Base-by-base conservation (phyloP, 2,329 filamentous ascomycete species). In the Clarireedia hainanense region DNA sequence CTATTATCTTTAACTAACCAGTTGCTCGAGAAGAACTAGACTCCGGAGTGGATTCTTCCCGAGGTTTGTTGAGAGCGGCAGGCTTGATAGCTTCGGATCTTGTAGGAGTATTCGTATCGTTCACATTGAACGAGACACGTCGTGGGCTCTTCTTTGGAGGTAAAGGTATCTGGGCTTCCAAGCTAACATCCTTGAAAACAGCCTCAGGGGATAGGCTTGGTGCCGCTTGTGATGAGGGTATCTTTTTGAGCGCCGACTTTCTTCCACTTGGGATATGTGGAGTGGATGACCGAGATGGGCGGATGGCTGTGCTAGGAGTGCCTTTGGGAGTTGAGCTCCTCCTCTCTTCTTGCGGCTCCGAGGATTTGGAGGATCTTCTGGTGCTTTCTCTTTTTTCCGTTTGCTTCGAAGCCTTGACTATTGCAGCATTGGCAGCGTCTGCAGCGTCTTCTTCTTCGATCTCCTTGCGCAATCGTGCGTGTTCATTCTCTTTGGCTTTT, bases 221-320 rank as follows among this genome's bases (percentile, higher is more conserved):
- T 9, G 57, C 14, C 3, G 57, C 53, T 45, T 63, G 61, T n/a
- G 61, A 63, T 34, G 64, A 62, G 17, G 36, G 37, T 20, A 50
- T 56, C 40, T 20, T 50, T 24, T 63, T 67, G 5, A 65, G 43
- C 48, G 61, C 56, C 10, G 65, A 63, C 47, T 64, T 67, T 34
- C 61, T 60, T 10, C 62, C 60, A 26, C 30, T 56, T 15, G 65
- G 64, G 34, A 67, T 61, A 42, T 62, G 63, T 2, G 65, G 55
- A 12, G 65, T 67, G 1, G 63, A 60, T 4, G 64, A 66, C 43
- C 61, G 60, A 12, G 48, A 48, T 34, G 57, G 57, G 12, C 59
- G 58, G 27, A 60, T 58, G 5, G 58, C 52, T 17, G 61, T 56
- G 5, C 55, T 49, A 20, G 56, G 37, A 50, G 48, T 36, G 39